Base-by-base conservation (phyloP, 208 protist species). In the Leishmania gerbilli region DNA sequence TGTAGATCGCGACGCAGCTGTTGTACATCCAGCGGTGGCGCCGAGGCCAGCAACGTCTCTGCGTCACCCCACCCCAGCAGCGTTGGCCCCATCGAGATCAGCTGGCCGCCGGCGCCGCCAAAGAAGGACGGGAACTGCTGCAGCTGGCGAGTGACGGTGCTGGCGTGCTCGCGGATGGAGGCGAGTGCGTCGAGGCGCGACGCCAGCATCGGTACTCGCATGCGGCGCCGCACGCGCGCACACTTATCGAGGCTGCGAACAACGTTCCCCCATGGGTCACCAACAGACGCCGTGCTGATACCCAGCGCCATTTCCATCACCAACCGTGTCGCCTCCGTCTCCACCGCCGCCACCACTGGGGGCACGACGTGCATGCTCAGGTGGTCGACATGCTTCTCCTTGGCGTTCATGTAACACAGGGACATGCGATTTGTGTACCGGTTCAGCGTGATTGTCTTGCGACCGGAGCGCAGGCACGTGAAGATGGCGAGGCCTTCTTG, bases 151-250 rank as follows among this genome's bases (percentile, higher is more conserved):
- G 51, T n/a, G 2, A 49, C 74, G 31, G 31, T 76, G 24, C 21
- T 55, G 19, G 40, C 56, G 53, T 80, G 27, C 53, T 91, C 89
- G 31, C 88, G 89, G 55, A 96, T 91, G 3, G 92, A 94, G n/a
- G 89, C 85, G n/a, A 96, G 82, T 1, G 92, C 92, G 76, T 94
- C 90, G 3, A 96, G 86, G 6, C 92, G 90, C 0, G 89, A 92
- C 15, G 92, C 92, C 17, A 94, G 85, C 89, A 93, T 96, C 77
- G 92, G 92, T 53, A 94, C 87, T 31, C 88, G 90, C 92, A 96
- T 96, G 42, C 91, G 92, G 5, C 92, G 85, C 24, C 92, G 91
- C 58, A 96, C 85, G n/a, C 89, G 91, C 0, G 85, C 90, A 51
- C 85, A 93, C 56, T 84, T 86, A 64, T 95, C 89, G 62, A 96